These are phyloP conservation scores for Thielaviopsis euricoi DNA, from an alignment of 2,329 filamentous ascomycete species.

Conservation along the genomic window DNA sequence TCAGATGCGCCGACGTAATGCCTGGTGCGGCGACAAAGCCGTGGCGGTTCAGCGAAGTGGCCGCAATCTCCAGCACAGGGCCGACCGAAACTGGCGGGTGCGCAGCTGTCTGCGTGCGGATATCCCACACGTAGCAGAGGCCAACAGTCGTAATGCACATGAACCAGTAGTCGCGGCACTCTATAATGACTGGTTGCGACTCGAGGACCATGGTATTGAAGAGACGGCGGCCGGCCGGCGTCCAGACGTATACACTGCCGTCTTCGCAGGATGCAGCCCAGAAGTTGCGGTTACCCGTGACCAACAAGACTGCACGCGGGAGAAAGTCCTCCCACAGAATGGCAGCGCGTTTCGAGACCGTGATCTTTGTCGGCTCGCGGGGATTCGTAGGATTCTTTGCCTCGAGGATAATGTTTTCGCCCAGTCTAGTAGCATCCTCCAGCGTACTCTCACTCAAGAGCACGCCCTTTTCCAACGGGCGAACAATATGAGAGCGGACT, in stretches of 20 bases:
- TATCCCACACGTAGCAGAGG: constrained; percentile 85
- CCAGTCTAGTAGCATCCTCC: constrained; percentile 45
- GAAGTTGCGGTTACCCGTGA: constrained; percentile 78
- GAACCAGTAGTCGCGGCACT: constrained; percentile 78
- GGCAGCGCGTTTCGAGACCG: constrained; percentile 62
- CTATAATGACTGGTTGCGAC: constrained; percentile 83
- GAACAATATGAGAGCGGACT: constrained; percentile 64
- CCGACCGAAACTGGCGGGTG: constrained; percentile 82
- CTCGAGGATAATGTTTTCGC: constrained; percentile 67
- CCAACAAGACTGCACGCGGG: constrained; percentile 69
- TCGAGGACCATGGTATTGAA: constrained; percentile 77
- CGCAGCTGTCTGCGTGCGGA: constrained; percentile 64
- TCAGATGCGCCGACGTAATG: constrained; percentile 80
- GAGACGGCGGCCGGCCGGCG: constrained; percentile 72
- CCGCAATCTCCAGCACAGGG: constrained; percentile 75
- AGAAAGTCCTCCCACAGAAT: constrained; percentile 89
- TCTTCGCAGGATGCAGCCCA: constrained; percentile 93
- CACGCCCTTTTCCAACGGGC: constrained; percentile 56
- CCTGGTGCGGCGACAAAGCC: constrained; percentile 61
- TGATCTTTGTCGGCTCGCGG: constrained; percentile 71
- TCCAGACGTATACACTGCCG: constrained; percentile 79
- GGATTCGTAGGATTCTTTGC: constrained; percentile 66
- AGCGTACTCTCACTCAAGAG: constrained; percentile 33
- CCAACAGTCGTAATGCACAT: constrained; percentile 80
- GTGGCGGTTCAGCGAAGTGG: constrained; percentile 61